Evolutionary conservation across 2,329 filamentous ascomycete genomes (phyloP), one percentile per base, ranked within the genome.

Genomic region (Penicillium brasilianum): DNA sequence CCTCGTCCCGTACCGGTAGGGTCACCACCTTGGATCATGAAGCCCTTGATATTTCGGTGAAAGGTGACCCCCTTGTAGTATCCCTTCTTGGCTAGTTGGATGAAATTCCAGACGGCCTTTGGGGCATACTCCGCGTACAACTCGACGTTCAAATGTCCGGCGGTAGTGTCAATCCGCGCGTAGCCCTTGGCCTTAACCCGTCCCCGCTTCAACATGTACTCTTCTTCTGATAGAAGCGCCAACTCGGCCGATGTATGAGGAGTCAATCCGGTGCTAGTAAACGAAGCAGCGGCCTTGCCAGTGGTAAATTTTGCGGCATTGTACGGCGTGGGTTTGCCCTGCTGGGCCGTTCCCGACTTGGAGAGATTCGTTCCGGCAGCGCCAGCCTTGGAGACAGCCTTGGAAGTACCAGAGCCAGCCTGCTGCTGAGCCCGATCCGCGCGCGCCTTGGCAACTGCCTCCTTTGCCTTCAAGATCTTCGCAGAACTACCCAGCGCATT

Each of bases 11-110:
- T 97, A 1, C 94, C 94, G 0, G 92, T 92, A 0, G 95, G 95
- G 74, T 99, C 95, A 39, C 95, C 95, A 46, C 94, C 94, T 76
- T 99, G 95, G 41, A 99, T 91, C 95, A 99, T 99, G 75, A 99
- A 99, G 69, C 91, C 92, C 60, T 89, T 89, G 70, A 99, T 97
- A 75, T 96, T 97, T 64, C 95, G 88, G 77, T 99, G 95, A 74
- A 99, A 99, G 13, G 85, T 77, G 2, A 97, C 89, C 65, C 86
- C 87, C 55, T 87, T 88, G 80, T 98, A 99, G 78, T 97, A 97
- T 0, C 94, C 94, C 67, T 90, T 91, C 72, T 97, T 90, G 1
- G 93, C 87, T 4, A 99, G 82, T 58, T 90, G 88, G 55, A 96
- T 87, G 72, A 99, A 99, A 76, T 99, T 99, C 92, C 94, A 99